Evolutionary conservation across 306 rosid species (phyloP).

Genomic region (Begonia loranthoides): DNA sequence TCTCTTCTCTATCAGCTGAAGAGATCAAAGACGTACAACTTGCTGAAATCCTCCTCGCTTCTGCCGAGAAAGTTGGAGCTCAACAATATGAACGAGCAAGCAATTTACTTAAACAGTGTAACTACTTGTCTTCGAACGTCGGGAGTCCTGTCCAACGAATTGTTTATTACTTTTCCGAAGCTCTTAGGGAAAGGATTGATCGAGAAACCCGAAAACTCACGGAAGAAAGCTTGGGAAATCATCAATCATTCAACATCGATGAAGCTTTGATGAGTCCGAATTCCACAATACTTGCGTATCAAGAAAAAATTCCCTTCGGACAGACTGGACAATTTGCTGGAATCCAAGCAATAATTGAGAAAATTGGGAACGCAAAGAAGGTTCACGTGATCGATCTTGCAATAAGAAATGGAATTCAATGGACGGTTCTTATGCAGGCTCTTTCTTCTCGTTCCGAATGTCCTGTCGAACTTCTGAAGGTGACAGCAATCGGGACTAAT

Average conservation of each 20-base stretch:
- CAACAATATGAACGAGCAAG: slow-evolving; percentile 35
- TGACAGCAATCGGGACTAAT: slow-evolving; percentile 17
- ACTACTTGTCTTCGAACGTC: slow-evolving; percentile 15
- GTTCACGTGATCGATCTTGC: slow-evolving; percentile 24
- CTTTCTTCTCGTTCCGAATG: slow-evolving; percentile 11
- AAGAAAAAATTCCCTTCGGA: slow-evolving; percentile 14
- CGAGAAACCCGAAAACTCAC: slow-evolving; percentile 36
- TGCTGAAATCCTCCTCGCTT: slow-evolving; percentile 42
- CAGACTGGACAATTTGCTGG: slow-evolving; percentile 16
- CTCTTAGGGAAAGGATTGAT: slow-evolving; percentile 39
- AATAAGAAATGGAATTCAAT: slow-evolving; percentile 21
- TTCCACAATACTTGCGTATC: slow-evolving; percentile 17
- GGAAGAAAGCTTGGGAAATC: slow-evolving; percentile 1
- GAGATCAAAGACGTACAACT: slow-evolving; percentile 37
- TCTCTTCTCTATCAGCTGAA: slow-evolving; percentile 31
- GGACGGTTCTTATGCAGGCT: slow-evolving; percentile 28
- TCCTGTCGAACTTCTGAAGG: slow-evolving; percentile 22
- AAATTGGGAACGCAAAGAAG: slow-evolving; percentile 15
- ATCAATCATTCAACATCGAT: slow-evolving; percentile 17
- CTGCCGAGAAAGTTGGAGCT: slow-evolving; percentile 50
- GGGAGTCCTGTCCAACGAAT: slow-evolving; percentile 40
- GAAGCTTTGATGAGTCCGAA: slow-evolving; percentile 12
- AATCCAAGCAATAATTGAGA: slow-evolving; percentile 28
- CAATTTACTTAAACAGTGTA: slow-evolving; percentile 27
- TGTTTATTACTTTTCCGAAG: slow-evolving; percentile 37